Conservation (phyloP, 192 early-diverging fungal genomes). For the Coemansia javaensis region DNA sequence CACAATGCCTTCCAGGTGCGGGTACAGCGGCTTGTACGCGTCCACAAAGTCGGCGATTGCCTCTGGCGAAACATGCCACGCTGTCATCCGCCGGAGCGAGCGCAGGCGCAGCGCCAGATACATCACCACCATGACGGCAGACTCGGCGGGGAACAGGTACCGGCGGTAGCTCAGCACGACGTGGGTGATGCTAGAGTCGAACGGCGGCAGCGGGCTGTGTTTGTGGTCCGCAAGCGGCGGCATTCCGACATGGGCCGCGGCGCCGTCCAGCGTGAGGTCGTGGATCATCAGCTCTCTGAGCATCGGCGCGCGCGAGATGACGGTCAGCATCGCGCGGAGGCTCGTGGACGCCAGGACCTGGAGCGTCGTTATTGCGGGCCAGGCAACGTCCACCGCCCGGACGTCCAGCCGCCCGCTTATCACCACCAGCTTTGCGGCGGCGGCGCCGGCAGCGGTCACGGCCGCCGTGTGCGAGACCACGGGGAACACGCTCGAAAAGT, state of each 20-base stretch:
- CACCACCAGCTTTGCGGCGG: neutral
- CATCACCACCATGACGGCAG: neutral
- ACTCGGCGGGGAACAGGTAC: neutral
- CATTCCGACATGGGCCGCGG: neutral
- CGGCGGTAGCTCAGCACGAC: neutral
- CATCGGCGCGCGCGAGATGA: neutral
- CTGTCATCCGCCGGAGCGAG: neutral
- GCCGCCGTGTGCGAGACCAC: no score
- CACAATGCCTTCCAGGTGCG: conserved; percentile 4
- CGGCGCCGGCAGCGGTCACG: neutral
- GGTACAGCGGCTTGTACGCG: neutral
- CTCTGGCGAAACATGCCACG: neutral
- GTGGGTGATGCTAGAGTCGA: neutral
- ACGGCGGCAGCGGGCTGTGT: no score
- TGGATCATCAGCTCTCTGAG: neutral
- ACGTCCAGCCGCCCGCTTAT: neutral
- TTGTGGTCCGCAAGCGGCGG: neutral
- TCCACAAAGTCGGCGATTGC: neutral
- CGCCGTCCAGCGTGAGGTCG: neutral
- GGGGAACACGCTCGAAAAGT: neutral
- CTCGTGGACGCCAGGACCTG: neutral
- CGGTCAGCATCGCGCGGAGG: no score
- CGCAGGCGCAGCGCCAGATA: neutral
- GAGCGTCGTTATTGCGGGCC: neutral
- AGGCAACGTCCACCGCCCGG: neutral